Evolutionary conservation across 2,329 filamentous ascomycete species (phyloP), one percentile per base, ranked within the genome.

Genomic region (Decorospora gaudefroyi): DNA sequence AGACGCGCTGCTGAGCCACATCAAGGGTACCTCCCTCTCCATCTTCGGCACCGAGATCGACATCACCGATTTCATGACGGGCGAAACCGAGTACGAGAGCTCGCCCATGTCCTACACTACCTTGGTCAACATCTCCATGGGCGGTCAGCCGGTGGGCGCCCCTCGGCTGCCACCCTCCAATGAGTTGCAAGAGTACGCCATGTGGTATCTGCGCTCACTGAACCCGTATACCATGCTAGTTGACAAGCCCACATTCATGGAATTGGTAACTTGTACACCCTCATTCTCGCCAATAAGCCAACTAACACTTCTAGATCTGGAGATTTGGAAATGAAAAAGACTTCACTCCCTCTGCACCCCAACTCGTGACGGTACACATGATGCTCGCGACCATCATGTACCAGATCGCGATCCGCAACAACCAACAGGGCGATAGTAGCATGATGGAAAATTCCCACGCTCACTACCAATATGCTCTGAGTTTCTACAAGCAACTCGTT

Each of bases 41-140:
- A 82, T 95, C 39, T 81, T 93, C 28, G 89, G 88, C 22, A 87
- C 86, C 56, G 85, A 87, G 31, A 86, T 93, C 59, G 87, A 95
- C 67, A 80, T 92, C 28, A 83, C 86, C 9, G 82, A 85, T 30
- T 90, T 88, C 60, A 79, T 85, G 32, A 82, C 80, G 1, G 75
- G 78, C 1, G 86, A 89, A 48, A 76, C 82, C 65, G 84, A 87
- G 12, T 72, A 81, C 71, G 45, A 72, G 67, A 48, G 71, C 65
- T 57, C 78, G 67, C 63, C 74, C 70, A 87, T 88, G 64, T 91
- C 88, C 0, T 82, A 87, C 37, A 79, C 83, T 39, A 83, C 85
- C 3, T 85, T 90, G 53, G 65, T 90, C 23, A 82, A 84, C 46
- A 84, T 87, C 3, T 74, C 77, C 17, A 78, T 85, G 60, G 81